phyloP scores from a whole-genome alignment of 2,329 filamentous ascomycete genomes.

The Fusarium luffae region DNA sequence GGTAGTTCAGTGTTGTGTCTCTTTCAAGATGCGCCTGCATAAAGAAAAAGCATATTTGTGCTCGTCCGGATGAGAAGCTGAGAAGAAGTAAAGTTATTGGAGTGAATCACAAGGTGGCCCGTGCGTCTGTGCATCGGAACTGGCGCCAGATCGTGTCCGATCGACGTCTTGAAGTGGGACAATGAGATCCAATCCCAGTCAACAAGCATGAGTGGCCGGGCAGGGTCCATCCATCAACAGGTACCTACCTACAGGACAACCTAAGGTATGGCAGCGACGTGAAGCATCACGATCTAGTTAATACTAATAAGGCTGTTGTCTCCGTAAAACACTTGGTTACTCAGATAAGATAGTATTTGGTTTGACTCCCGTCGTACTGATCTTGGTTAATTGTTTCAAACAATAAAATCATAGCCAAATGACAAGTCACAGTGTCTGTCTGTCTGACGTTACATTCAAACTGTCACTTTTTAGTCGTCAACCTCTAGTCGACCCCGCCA shows the following conservation, averaged over 20 bases:
- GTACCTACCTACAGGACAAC: too few species aligned
- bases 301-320: neutral
- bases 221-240: slow-evolving; percentile 4
- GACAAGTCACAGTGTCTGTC: slow-evolving; percentile 2
- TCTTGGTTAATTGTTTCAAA: neutral
- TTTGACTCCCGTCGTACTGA: neutral
- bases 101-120: slow-evolving; percentile 22
- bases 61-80: neutral
- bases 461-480: neutral
- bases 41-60: neutral
- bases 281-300: neutral
- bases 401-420: neutral
- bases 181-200: neutral
- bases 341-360: neutral
- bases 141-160: slow-evolving; percentile 41
- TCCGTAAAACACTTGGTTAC: neutral
- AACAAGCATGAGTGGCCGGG: neutral
- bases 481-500: slow-evolving; percentile 11
- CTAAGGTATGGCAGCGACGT: neutral
- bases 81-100: neutral
- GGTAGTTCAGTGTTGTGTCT: neutral
- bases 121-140: slow-evolving; percentile 36
- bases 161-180: slow-evolving; percentile 20
- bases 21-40: neutral
- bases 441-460: slow-evolving; percentile 12